Evolutionary conservation across 23 red algal genomes (phyloP).

Genomic region (Gracilaria gracilis): DNA sequence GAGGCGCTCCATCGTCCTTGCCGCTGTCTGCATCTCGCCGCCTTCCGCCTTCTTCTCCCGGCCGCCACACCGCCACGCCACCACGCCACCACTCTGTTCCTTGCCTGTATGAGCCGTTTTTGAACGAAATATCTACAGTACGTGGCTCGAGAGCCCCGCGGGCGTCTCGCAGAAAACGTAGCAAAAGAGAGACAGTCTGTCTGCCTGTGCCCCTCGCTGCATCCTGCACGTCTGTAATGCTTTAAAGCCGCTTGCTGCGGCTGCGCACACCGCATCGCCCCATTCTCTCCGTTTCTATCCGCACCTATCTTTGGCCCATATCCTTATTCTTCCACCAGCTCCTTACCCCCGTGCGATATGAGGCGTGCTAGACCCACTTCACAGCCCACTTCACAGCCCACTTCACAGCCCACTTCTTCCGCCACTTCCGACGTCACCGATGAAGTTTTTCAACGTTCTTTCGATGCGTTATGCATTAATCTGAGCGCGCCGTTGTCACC

Average conservation of each 20-base stretch:
- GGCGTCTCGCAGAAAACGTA: too few relatives aligned
- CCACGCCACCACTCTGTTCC: too few relatives aligned
- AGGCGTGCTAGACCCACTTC: background rate
- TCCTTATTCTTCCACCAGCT: background rate
- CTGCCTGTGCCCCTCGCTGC: background rate
- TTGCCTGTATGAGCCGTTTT: constrained; percentile 14
- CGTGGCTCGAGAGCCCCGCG: background rate
- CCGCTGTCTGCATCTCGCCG: background rate
- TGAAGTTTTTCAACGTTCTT: background rate
- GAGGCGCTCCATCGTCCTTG: too few relatives aligned
- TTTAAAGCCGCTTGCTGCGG: background rate
- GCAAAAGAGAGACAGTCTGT: constrained; percentile 4
- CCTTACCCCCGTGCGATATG: background rate
- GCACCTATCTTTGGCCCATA: background rate
- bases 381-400: too few relatives aligned
- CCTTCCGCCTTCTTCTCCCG: background rate
- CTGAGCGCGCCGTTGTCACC: background rate
- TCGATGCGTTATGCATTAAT: background rate
- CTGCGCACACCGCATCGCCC: too few relatives aligned
- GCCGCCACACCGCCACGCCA: too few relatives aligned
- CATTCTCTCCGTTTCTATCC: background rate
- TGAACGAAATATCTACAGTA: background rate
- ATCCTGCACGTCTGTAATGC: background rate
- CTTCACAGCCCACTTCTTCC: background rate
- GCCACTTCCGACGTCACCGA: background rate